Percentiles rank a stretch among this genome's conserved stretches.
phyloP scores from a whole-genome alignment of 2,329 filamentous ascomycete species.

The Chalaropsis ovoidea region DNA sequence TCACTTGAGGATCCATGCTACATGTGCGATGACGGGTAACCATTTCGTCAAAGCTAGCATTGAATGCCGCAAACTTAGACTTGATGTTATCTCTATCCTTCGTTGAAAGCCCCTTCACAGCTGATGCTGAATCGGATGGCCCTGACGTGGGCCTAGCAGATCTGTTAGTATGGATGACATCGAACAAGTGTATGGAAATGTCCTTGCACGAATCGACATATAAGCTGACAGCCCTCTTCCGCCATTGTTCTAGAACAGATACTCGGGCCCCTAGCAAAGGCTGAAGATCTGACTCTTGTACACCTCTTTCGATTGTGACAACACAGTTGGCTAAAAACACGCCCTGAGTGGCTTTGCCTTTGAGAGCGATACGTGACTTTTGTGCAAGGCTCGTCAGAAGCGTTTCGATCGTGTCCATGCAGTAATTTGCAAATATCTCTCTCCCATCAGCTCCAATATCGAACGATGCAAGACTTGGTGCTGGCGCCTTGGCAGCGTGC shows the following conservation, averaged over 20 bases:
- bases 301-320: slow-evolving; percentile 72
- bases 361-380: slow-evolving; percentile 62
- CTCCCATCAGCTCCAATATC: slow-evolving; percentile 83
- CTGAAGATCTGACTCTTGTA: slow-evolving; percentile 68
- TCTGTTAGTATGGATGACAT: slow-evolving; percentile 84
- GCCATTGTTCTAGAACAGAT: slow-evolving; percentile 65
- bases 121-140: slow-evolving; percentile 68
- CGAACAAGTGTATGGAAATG: slow-evolving; percentile 71
- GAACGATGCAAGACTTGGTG: slow-evolving; percentile 62
- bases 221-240: slow-evolving; percentile 70
- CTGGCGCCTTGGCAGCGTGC: slow-evolving; percentile 43
- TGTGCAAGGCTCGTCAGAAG: slow-evolving; percentile 65
- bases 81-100: slow-evolving; percentile 97
- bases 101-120: slow-evolving; percentile 71
- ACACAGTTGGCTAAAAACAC: slow-evolving; percentile 88
- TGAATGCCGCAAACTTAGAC: slow-evolving; percentile 89
- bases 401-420: slow-evolving; percentile 75
- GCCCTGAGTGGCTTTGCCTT: slow-evolving; percentile 67
- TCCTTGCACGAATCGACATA: slow-evolving; percentile 88
- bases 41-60: slow-evolving; percentile 80
- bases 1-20: slow-evolving; percentile 84
- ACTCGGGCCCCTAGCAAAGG: slow-evolving; percentile 59
- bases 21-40: slow-evolving; percentile 71
- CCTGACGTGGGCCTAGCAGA: slow-evolving; percentile 60
- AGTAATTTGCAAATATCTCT: slow-evolving; percentile 82